Base-by-base conservation (phyloP, 108 stramenopile genomes). In the Pseudonitzschia pungens region DNA sequence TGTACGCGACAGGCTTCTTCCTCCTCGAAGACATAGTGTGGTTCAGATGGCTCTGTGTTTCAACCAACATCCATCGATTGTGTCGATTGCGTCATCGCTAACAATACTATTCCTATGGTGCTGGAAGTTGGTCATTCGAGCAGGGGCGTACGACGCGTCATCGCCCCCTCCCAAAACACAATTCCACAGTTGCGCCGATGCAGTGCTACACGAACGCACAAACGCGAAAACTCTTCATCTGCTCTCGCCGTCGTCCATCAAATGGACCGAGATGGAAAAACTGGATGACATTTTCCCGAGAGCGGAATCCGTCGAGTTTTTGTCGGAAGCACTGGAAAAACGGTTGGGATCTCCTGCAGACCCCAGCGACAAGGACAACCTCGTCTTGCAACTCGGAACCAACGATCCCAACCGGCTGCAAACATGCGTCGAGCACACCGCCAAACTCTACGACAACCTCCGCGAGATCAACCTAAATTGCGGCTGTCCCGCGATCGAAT, bases 201-300 rank as follows among this genome's bases (percentile, higher is more conserved):
- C 84, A 85, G 69, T 62, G 84, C 22, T 85, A 85, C 58, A 80
- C 84, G 8, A 71, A 77, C 32, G 50, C 63, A 18, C 74, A 81
- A 27, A 44, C 77, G 4, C 67, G 84, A 5, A 68, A 70, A 31
- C 22, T 85, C 14, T 77, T 44, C 45, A 48, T 40, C 41, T 79
- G 1, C 69, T 85, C 10, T 85, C 81, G 14, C 81, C 81, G 43
- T 40, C 65, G 21, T 59, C 81, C 9, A 77, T 68, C 18, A 50
- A 69, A 60, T 85, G 84, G 84, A 85, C 84, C 7, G 81, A 85
- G 51, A 85, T 85, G 84, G 84, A 85, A 74, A 85, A 85, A 70
- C 62, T 80, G 14, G 72, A 77, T 27, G 84, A 85, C 71, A 57
- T 85, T 1, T 52, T 76, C 14, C 68, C 64, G 14, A 74, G 55